phyloP scores from a whole-genome alignment of 495 filamentous ascomycete genomes.

The Tuber calosporum region DNA sequence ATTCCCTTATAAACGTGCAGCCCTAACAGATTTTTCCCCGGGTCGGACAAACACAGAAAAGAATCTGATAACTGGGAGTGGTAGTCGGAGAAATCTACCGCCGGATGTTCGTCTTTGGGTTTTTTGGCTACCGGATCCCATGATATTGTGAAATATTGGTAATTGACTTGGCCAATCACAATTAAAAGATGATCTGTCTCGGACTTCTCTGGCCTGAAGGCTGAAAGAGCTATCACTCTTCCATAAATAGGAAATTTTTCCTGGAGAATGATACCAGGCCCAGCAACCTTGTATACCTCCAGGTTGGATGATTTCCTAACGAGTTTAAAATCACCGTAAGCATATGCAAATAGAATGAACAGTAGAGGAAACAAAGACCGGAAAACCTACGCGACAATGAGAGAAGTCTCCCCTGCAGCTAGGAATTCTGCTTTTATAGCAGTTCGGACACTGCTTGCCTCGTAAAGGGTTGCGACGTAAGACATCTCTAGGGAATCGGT shows the following conservation, averaged over 20 bases:
- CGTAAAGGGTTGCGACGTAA: constrained; percentile 88
- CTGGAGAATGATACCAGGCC: constrained; percentile 47
- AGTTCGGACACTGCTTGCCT: constrained; percentile 80
- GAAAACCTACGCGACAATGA: constrained; percentile 73
- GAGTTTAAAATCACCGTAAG: constrained; percentile 1
- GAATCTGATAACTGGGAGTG: not conserved
- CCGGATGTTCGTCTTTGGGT: constrained; percentile 30
- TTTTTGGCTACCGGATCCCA: constrained; percentile 58
- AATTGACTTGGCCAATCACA: constrained; percentile 79
- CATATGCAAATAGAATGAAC: constrained; percentile 8
- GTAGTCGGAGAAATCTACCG: constrained; percentile 46
- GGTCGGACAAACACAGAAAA: constrained; percentile 58
- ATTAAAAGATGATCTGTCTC: constrained; percentile 83
- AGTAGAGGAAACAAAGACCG: not conserved
- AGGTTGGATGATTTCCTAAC: constrained; percentile 84
- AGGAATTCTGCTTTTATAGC: constrained; percentile 74
- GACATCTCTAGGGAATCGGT: constrained; percentile 55
- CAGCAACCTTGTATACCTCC: constrained; percentile 65
- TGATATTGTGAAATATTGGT: constrained; percentile 62
- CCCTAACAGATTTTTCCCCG: constrained; percentile 69
- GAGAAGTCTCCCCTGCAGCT: constrained; percentile 62
- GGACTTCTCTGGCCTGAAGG: constrained; percentile 65
- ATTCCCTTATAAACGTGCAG: constrained; percentile 86
- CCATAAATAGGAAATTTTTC: constrained; percentile 56
- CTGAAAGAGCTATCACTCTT: constrained; percentile 75